Percentiles rank a stretch among this genome's conserved stretches.
Evolutionary conservation across 306 rosid genomes (phyloP).

Genomic region (Acacia crassicarpa): DNA sequence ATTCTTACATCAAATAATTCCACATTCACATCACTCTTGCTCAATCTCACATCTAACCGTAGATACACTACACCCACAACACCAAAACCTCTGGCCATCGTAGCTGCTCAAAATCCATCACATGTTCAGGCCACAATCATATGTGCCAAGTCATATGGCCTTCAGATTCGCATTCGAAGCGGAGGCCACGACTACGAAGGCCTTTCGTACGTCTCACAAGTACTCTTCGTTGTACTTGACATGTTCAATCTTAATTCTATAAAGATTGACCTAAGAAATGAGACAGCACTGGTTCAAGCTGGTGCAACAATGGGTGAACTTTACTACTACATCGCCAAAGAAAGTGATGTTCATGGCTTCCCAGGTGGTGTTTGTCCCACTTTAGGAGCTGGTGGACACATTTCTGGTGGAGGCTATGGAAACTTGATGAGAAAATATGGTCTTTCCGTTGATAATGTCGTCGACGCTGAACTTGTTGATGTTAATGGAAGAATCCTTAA

Average conservation of each 20-base stretch:
- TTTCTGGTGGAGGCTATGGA: constrained; percentile 82
- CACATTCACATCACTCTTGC: constrained; percentile 27
- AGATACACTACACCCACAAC: constrained; percentile 22
- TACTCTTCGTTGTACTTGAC: constrained; percentile 31
- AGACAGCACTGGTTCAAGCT: constrained; percentile 19
- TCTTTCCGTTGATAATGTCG: constrained; percentile 57
- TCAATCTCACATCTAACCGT: constrained; percentile 22
- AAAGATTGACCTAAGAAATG: not conserved
- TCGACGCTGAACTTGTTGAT: constrained; percentile 35
- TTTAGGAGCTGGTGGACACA: constrained; percentile 70
- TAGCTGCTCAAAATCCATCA: not conserved
- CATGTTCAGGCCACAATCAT: constrained; percentile 30
- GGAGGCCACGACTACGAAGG: constrained; percentile 50
- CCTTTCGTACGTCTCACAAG: constrained; percentile 29
- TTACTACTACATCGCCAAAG: constrained; percentile 27
- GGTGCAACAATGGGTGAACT: constrained; percentile 39
- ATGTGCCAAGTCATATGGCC: constrained; percentile 23
- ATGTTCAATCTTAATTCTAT: constrained; percentile 20
- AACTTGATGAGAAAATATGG: constrained; percentile 73
- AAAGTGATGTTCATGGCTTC: constrained; percentile 21
- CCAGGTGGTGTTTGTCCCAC: constrained; percentile 59
- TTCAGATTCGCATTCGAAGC: constrained; percentile 39
- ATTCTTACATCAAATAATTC: constrained; percentile 3
- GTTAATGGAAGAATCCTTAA: constrained; percentile 37
- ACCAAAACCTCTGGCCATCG: constrained; percentile 37